Conservation (phyloP, 2,329 filamentous ascomycete genomes). For the Cladorrhinum sp. region DNA sequence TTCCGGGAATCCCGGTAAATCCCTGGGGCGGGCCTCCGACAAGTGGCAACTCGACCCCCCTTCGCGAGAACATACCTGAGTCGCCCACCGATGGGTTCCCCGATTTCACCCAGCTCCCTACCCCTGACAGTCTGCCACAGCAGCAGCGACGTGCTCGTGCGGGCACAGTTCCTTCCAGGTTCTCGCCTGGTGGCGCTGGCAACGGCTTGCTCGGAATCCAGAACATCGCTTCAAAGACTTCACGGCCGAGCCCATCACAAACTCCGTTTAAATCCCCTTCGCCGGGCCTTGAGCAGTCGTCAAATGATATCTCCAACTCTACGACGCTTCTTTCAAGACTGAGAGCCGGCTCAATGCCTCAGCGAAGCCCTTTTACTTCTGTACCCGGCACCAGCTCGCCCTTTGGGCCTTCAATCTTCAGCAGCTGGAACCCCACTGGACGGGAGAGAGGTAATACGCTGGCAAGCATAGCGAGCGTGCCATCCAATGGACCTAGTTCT, state of each 20-base stretch:
- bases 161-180: constrained; percentile 92
- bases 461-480: constrained; percentile 76
- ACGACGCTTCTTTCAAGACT: constrained; percentile 79
- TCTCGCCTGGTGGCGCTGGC: constrained; percentile 71
- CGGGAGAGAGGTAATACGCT: constrained; percentile 85
- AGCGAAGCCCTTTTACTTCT: constrained; percentile 66
- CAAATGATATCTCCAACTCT: constrained; percentile 48
- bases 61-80: constrained; percentile 96
- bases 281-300: constrained; percentile 47
- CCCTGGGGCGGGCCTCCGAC: constrained; percentile 95
- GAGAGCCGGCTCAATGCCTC: constrained; percentile 90
- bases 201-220: constrained; percentile 58
- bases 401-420: constrained; percentile 89
- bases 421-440: constrained; percentile 72
- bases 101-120: constrained; percentile 73
- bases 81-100: constrained; percentile 95
- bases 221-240: constrained; percentile 67
- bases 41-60: constrained; percentile 91
- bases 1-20: constrained; percentile 63
- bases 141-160: constrained; percentile 79
- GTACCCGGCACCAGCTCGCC: constrained; percentile 58
- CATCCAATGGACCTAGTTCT: constrained; percentile 85
- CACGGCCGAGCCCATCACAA: constrained; percentile 79
- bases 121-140: constrained; percentile 59
- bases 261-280: constrained; percentile 77